A percentile compares a stretch with the other conserved stretches of the same genome.
These are phyloP conservation scores for Collybia nuda DNA, from an alignment of 768 basidiomycete genomes.

Conservation along the genomic window DNA sequence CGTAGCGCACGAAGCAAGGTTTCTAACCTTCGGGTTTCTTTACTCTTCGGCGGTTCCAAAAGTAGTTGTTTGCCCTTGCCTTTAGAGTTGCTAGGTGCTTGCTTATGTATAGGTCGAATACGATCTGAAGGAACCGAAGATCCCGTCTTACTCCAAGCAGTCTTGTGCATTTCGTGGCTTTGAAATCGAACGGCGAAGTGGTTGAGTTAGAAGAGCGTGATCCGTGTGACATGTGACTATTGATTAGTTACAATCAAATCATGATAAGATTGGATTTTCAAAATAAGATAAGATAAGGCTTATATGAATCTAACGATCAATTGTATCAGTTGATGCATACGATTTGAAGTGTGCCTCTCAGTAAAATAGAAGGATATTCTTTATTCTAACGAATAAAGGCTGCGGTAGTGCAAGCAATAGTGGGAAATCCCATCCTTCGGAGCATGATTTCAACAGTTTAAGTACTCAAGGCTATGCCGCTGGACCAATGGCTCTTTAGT, in stretches of 20 bases:
- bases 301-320: no score
- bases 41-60: slow-evolving; percentile 43
- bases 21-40: slow-evolving; percentile 47
- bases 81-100: slow-evolving; percentile 16
- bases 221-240: no score
- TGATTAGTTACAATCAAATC: no score
- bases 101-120: slow-evolving; percentile 33
- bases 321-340: no score
- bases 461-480: slow-evolving; percentile 12
- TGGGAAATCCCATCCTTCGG: slow-evolving; percentile 7
- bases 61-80: slow-evolving; percentile 33
- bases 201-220: no score
- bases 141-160: slow-evolving; percentile 41
- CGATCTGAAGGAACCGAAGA: slow-evolving; percentile 60
- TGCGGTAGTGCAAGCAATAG: slow-evolving; percentile 23
- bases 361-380: no score
- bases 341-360: no score
- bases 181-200: no score
- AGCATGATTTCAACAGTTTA: slow-evolving; percentile 4
- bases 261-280: no score
- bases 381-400: no score
- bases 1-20: slow-evolving; percentile 39
- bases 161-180: slow-evolving; percentile 31
- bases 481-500: slow-evolving; percentile 10
- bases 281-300: no score